These are phyloP conservation scores for Uronychia binucleata DNA, from an alignment of 73 alveolate genomes.

Conservation along the genomic window DNA sequence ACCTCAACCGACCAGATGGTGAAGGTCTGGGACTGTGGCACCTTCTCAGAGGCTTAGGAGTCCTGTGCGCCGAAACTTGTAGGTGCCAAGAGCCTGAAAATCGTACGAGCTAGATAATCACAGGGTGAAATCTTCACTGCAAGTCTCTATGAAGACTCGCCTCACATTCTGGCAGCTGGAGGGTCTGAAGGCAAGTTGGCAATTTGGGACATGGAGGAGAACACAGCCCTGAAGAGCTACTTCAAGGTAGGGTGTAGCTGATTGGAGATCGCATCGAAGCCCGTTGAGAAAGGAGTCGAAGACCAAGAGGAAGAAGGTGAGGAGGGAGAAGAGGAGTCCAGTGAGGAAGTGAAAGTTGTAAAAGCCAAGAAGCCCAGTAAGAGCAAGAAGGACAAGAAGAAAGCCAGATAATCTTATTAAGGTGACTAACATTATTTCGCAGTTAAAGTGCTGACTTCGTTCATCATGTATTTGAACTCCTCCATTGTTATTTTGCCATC, in stretches of 20 bases:
- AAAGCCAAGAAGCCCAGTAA: constrained; percentile 2
- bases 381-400: constrained; percentile 22
- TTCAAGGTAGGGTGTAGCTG: constrained; percentile 7
- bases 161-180: constrained; percentile 87
- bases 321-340: constrained; percentile 27
- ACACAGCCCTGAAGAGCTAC: constrained; percentile 29
- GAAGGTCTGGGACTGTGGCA: constrained; percentile 78
- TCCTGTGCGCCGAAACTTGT: constrained; percentile 53
- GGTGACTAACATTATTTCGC: not conserved
- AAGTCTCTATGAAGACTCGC: constrained; percentile 81
- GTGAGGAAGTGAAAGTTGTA: not conserved
- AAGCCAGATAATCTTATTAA: not conserved
- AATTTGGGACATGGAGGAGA: constrained; percentile 91
- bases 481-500: constrained; percentile 26
- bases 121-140: constrained; percentile 80
- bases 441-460: not conserved
- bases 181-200: constrained; percentile 89
- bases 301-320: constrained; percentile 5
- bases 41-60: constrained; percentile 18
- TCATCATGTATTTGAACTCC: constrained; percentile 8
- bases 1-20: constrained; percentile 91
- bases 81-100: constrained; percentile 64
- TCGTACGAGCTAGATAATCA: constrained; percentile 43
- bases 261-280: not conserved
- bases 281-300: not conserved